phyloP scores from a whole-genome alignment of 202 grass and related monocot species.

The Miscanthus sacchariflorus region DNA sequence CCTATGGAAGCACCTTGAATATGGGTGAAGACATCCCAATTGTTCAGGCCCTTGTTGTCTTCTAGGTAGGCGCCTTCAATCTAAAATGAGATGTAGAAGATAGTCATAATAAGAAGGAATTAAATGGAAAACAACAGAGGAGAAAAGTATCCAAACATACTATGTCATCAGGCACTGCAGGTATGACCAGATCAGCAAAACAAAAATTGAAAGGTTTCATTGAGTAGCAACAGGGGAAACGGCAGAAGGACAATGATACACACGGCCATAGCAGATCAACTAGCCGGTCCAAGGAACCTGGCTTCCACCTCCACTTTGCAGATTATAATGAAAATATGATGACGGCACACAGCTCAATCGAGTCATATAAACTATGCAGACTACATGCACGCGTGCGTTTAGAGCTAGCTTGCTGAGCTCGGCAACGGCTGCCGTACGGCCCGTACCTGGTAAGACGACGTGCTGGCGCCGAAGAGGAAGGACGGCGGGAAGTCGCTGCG shows the following conservation, averaged over 20 bases:
- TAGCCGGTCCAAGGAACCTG: too few relatives aligned
- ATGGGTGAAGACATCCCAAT: slow-evolving; percentile 73
- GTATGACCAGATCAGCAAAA: neutral
- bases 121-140: neutral
- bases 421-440: neutral
- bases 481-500: slow-evolving; percentile 67
- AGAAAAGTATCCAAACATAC: neutral
- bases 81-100: slow-evolving; percentile 20
- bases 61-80: slow-evolving; percentile 71
- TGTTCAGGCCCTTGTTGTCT: slow-evolving; percentile 58
- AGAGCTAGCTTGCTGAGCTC: neutral
- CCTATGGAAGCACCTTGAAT: slow-evolving; percentile 26
- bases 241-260: too few relatives aligned
- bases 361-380: too few relatives aligned
- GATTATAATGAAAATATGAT: too few relatives aligned
- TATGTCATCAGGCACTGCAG: neutral
- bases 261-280: too few relatives aligned
- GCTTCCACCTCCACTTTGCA: too few relatives aligned
- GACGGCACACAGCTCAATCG: too few relatives aligned
- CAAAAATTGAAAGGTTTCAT: neutral
- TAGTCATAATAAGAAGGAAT: neutral
- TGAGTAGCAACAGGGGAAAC: too few relatives aligned
- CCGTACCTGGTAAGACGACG: slow-evolving; percentile 74
- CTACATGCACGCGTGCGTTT: too few relatives aligned
- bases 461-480: slow-evolving; percentile 74